A percentile compares a stretch with the other conserved stretches of the same genome.
Conservation (phyloP, 2,329 filamentous ascomycete genomes). For the Ceratocystiopsis brevicomis region DNA sequence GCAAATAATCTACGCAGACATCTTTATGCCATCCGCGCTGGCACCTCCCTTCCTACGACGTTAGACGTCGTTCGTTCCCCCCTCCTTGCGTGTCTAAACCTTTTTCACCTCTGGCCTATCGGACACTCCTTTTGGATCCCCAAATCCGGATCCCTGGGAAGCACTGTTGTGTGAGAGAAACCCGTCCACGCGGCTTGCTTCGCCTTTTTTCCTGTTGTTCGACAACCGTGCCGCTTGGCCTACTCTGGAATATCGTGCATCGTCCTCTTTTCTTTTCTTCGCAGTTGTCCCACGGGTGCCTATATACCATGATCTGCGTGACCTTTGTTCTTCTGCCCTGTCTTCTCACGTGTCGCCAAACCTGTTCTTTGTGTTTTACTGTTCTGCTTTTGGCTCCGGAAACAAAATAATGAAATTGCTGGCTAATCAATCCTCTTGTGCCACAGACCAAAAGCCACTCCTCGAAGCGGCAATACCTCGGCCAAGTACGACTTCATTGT, state of each 20-base stretch:
- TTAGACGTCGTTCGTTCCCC: background rate
- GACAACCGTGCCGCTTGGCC: too few species aligned
- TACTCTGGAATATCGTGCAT: background rate
- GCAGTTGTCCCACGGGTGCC: too few species aligned
- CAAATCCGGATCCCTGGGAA: background rate
- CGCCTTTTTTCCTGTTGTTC: background rate
- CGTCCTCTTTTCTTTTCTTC: background rate
- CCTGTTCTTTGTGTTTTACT: background rate
- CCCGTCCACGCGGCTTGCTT: background rate
- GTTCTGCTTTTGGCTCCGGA: background rate
- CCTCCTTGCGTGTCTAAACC: too few species aligned
- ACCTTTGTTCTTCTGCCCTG: too few species aligned
- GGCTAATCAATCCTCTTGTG: slow-evolving; percentile 2
- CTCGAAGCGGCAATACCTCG: slow-evolving; percentile 3
- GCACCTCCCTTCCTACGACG: background rate
- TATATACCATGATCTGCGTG: too few species aligned
- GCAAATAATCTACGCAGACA: slow-evolving; percentile 1
- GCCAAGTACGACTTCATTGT: slow-evolving; percentile 3
- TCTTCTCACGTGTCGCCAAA: too few species aligned
- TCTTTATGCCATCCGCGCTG: background rate
- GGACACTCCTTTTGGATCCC: background rate
- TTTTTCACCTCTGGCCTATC: too few species aligned
- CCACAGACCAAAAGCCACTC: slow-evolving; percentile 2
- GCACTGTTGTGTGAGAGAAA: too few species aligned
- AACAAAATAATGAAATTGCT: slow-evolving; percentile 2